These are phyloP conservation scores for Pyropia haitanensis DNA, from an alignment of 23 red algal genomes.

Conservation along the genomic window DNA sequence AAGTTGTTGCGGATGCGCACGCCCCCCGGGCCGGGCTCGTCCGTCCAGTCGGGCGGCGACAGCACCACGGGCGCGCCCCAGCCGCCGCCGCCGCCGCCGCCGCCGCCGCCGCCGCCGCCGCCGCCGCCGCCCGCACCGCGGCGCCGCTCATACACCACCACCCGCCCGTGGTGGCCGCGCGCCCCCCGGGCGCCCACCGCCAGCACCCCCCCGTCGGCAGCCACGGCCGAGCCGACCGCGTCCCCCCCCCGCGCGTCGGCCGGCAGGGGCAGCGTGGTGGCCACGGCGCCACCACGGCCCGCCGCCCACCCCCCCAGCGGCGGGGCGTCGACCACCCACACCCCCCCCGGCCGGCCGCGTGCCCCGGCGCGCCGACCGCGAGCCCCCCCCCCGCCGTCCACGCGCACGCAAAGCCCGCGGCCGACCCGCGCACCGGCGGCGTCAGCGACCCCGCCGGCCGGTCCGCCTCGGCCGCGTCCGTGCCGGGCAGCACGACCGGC, in stretches of 20 bases:
- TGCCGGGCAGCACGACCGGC: background rate
- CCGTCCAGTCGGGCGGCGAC: slow-evolving; percentile 24
- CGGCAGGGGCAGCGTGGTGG: background rate
- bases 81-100: background rate
- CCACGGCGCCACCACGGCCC: too few relatives aligned
- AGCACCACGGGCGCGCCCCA: background rate
- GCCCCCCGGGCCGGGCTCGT: slow-evolving; percentile 23
- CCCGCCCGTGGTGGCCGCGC: background rate
- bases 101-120: too few relatives aligned
- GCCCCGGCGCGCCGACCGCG: background rate
- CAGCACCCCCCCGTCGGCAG: background rate
- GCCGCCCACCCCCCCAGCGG: background rate
- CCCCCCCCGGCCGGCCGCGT: background rate
- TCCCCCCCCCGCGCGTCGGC: background rate
- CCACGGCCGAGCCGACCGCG: background rate
- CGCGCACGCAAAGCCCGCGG: background rate
- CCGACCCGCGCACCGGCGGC: background rate
- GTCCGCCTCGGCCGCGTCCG: background rate
- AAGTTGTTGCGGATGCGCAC: slow-evolving; percentile 74
- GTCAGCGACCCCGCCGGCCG: background rate
- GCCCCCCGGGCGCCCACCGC: background rate
- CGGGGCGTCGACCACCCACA: background rate
- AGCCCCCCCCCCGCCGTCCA: background rate
- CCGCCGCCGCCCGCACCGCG: too few relatives aligned
- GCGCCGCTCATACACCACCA: background rate